Evolutionary conservation across 2,329 filamentous ascomycete species (phyloP).

Genomic region (Cladophialophora carrionii): DNA sequence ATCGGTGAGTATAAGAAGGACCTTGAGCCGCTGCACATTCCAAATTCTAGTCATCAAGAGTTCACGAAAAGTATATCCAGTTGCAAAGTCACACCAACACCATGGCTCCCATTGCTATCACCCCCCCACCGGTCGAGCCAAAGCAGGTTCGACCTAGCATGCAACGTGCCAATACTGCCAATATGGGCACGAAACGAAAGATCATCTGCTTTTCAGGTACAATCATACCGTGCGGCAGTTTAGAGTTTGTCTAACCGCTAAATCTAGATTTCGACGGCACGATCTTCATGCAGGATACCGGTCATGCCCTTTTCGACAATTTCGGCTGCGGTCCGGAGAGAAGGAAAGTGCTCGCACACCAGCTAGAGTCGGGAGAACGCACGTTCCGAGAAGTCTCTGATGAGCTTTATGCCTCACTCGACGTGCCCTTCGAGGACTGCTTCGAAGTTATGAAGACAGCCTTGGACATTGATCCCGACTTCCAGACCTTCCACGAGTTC

Average conservation of each 20-base stretch:
- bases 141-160: slow-evolving; percentile 32
- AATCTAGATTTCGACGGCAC: slow-evolving; percentile 69
- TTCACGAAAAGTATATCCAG: background rate
- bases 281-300: slow-evolving; percentile 72
- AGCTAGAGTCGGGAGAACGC: slow-evolving; percentile 67
- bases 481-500: slow-evolving; percentile 66
- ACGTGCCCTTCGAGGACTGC: slow-evolving; percentile 68
- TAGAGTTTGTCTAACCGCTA: slow-evolving; percentile 23
- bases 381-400: slow-evolving; percentile 72
- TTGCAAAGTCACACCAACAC: slow-evolving; percentile 12
- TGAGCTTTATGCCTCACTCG: slow-evolving; percentile 70
- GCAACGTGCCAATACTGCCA: slow-evolving; percentile 35
- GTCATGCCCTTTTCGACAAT: slow-evolving; percentile 69
- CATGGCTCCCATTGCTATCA: slow-evolving; percentile 38
- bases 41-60: background rate
- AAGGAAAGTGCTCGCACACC: slow-evolving; percentile 62
- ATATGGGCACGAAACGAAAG: slow-evolving; percentile 46
- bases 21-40: background rate
- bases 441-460: slow-evolving; percentile 66
- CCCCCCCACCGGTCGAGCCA: slow-evolving; percentile 32
- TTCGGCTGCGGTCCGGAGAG: slow-evolving; percentile 64
- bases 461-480: slow-evolving; percentile 66
- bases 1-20: slow-evolving; percentile 8
- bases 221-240: slow-evolving; percentile 7
- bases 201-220: slow-evolving; percentile 54